Evolutionary conservation across 2,329 filamentous ascomycete genomes (phyloP).

Genomic region (Alternaria alternata): DNA sequence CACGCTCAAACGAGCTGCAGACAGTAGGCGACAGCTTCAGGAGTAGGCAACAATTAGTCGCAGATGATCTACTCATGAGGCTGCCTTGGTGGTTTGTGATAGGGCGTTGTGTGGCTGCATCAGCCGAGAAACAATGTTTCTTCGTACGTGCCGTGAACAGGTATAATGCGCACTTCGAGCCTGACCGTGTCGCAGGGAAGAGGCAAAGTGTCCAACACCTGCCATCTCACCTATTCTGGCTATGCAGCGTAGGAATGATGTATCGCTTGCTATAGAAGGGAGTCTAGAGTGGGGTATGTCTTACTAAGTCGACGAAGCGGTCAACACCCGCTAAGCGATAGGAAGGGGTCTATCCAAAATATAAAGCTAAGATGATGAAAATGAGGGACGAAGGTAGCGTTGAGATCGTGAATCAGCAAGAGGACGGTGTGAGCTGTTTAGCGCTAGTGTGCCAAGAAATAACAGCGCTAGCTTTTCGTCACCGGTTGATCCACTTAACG

Average conservation of each 20-base stretch:
- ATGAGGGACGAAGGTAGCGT: constrained; percentile 16
- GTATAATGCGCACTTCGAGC: constrained; percentile 15
- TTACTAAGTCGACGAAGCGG: constrained; percentile 35
- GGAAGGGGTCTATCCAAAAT: constrained; percentile 23
- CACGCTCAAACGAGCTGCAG: constrained; percentile 6
- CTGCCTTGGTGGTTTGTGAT: constrained; percentile 14
- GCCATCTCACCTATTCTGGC: constrained; percentile 31
- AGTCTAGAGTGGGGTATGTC: constrained; percentile 28
- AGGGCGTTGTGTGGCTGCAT: constrained; percentile 9
- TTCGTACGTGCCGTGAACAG: constrained; percentile 6
- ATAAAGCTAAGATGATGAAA: constrained; percentile 9
- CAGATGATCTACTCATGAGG: constrained; percentile 16
- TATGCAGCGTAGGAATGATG: constrained; percentile 16
- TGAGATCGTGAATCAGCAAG: constrained; percentile 18
- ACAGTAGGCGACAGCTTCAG: constrained; percentile 6
- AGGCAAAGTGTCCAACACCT: constrained; percentile 18
- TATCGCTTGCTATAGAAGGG: constrained; percentile 22
- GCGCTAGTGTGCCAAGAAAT: constrained; percentile 4
- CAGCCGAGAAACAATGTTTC: constrained; percentile 5
- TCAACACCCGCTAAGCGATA: constrained; percentile 24
- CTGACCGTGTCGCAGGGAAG: constrained; percentile 16
- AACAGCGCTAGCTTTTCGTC: constrained; percentile 1
- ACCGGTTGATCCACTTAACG: not conserved
- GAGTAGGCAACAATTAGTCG: constrained; percentile 2
- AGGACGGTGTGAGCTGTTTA: constrained; percentile 28